Conservation (phyloP, 2,329 filamentous ascomycete species). For the Fusarium sarcochroum region DNA sequence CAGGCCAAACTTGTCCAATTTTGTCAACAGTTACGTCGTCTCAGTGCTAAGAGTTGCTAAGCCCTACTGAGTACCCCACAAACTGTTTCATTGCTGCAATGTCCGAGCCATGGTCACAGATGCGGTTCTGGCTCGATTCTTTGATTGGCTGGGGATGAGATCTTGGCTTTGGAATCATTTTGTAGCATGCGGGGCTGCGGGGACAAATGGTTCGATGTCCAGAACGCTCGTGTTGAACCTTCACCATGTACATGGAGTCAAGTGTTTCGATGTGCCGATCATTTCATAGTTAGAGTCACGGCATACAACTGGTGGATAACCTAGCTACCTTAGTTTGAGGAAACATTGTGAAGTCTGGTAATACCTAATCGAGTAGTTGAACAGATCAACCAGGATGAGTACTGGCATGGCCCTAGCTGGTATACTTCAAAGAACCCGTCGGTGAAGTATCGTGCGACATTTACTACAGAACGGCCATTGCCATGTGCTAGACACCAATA, state of each 20-base stretch:
- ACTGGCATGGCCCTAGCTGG: too few relatives aligned
- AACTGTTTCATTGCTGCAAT: constrained; percentile 2
- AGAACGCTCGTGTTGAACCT: neutral
- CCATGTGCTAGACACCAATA: too few relatives aligned
- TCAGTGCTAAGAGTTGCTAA: neutral
- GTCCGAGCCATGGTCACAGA: constrained; percentile 16
- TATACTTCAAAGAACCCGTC: too few relatives aligned
- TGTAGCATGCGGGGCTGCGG: constrained; percentile 37
- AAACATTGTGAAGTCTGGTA: too few relatives aligned
- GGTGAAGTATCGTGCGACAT: too few relatives aligned
- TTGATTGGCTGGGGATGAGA: constrained; percentile 14
- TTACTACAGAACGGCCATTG: neutral
- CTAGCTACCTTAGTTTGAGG: too few relatives aligned
- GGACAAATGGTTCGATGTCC: constrained; percentile 21
- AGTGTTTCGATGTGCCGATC: too few relatives aligned
- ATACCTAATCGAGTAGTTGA: too few relatives aligned
- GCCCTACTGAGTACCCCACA: neutral
- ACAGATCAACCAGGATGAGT: too few relatives aligned
- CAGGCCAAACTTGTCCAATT: too few relatives aligned
- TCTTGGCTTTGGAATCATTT: constrained; percentile 44
- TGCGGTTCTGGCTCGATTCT: constrained; percentile 13
- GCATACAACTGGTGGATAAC: too few relatives aligned
- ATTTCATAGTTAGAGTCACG: too few relatives aligned
- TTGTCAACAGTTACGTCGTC: neutral
- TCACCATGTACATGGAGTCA: neutral